Base-by-base conservation (phyloP, 495 filamentous ascomycete genomes). In the Penicillium cataractarum region DNA sequence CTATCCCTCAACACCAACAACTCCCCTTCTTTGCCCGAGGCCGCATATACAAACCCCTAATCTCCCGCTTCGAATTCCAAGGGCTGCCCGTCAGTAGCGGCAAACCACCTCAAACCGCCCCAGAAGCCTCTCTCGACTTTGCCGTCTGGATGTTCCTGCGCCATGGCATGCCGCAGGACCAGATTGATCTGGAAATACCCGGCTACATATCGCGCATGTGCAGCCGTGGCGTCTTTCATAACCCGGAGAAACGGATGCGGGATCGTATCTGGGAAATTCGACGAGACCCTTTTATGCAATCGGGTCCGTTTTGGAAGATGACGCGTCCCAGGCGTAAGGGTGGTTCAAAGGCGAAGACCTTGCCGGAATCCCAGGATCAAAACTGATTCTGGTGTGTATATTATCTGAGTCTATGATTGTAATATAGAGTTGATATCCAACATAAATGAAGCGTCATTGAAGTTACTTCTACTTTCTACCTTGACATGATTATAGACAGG, bases 121-220 rank as follows among this genome's bases (percentile, higher is more conserved):
- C 70, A 0, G 65, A 65, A 33, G 52, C 64, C 7, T 65, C 76
- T 21, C 70, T 82, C 12, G 72, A 74, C 33, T 80, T 73, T 63
- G 80, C 77, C 64, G 73, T 74, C 15, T 35, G 62, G 19, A 68
- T 68, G 56, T 81, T 78, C 65, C 56, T 73, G n/a, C 29, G 54
- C 33, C 65, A 75, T 22, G 66, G 70, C 12, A 65, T 80, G 31
- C 58, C 64, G 6, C 65, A 71, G 22, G 54, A 71, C 3, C 66
- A 77, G 31, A 74, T 81, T 42, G 72, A 75, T 19, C 63, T 70
- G 6, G 80, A 82, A 53, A 65, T 76, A 4, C 68, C 71, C 4
- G 76, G 74, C 4, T 60, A 77, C 22, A 27, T 71, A 37, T 65
- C 57, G 5, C 65, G 70, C 42, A 72, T 71, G 56, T 61, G 62